phyloP scores from a whole-genome alignment of 495 filamentous ascomycete species.

The Penicillium silybi region DNA sequence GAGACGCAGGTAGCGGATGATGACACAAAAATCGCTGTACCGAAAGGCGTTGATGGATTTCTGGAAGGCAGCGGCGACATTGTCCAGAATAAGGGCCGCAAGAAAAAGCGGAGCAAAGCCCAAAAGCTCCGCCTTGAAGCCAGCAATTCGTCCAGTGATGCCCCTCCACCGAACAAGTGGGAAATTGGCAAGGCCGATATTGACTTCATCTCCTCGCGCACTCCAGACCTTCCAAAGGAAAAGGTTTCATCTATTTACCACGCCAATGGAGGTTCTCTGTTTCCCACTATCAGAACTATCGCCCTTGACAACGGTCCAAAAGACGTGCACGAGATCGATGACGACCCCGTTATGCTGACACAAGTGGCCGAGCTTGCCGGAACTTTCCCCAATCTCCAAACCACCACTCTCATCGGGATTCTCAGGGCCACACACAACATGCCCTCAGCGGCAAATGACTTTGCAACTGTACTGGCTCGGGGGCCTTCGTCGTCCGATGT shows the following conservation, averaged over 20 bases:
- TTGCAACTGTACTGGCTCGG: slow-evolving; percentile 49
- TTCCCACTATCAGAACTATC: slow-evolving; percentile 52
- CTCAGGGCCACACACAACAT: slow-evolving; percentile 54
- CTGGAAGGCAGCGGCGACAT: slow-evolving; percentile 37
- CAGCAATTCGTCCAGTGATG: slow-evolving; percentile 6
- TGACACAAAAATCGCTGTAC: slow-evolving; percentile 39
- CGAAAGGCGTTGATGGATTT: slow-evolving; percentile 81
- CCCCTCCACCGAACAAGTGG: slow-evolving; percentile 48
- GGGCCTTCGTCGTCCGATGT: slow-evolving; percentile 28
- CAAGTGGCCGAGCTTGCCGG: slow-evolving; percentile 51
- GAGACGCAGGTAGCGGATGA: slow-evolving; percentile 39
- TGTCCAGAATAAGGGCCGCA: slow-evolving; percentile 41
- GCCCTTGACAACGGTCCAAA: slow-evolving; percentile 31
- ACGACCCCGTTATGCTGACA: slow-evolving; percentile 42
- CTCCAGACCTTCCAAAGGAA: slow-evolving; percentile 38
- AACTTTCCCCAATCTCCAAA: slow-evolving; percentile 49
- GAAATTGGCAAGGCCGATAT: slow-evolving; percentile 51
- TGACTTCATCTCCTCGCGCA: slow-evolving; percentile 54
- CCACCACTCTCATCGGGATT: slow-evolving; percentile 44
- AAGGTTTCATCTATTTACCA: slow-evolving; percentile 61
- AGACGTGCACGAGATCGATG: slow-evolving; percentile 28
- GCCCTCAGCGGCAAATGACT: slow-evolving; percentile 52
- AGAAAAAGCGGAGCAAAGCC: slow-evolving; percentile 31
- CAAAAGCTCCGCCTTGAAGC: slow-evolving; percentile 10
- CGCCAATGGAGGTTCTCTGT: slow-evolving; percentile 53